phyloP scores from a whole-genome alignment of 257 asterid species.

The Scutellaria minor region DNA sequence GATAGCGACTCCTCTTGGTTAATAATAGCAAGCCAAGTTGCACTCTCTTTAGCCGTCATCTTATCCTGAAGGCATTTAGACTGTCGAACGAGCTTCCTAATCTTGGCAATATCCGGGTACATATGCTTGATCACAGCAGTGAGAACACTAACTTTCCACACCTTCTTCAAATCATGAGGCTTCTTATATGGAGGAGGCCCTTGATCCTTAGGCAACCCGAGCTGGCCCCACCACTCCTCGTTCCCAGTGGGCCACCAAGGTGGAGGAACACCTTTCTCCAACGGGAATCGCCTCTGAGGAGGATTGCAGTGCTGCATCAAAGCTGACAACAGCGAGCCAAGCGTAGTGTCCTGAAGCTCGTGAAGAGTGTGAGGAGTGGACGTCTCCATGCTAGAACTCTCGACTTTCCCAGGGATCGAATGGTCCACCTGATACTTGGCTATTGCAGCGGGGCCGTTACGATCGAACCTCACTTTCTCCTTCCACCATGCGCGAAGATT shows the following conservation, averaged over 20 bases:
- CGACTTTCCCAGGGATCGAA: conserved; percentile 39
- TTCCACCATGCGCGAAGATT: conserved; percentile 67
- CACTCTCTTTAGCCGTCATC: conserved; percentile 67
- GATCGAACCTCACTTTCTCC: conserved; percentile 59
- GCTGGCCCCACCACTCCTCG: conserved; percentile 56
- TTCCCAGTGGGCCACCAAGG: conserved; percentile 74
- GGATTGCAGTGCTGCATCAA: conserved; percentile 66
- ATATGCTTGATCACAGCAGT: conserved; percentile 60
- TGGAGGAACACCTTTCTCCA: conserved; percentile 61
- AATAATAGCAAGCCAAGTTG: conserved; percentile 54
- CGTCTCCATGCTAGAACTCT: conserved; percentile 32
- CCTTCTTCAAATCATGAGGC: conserved; percentile 65
- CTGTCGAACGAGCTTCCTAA: conserved; percentile 50
- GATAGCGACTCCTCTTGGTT: conserved; percentile 48
- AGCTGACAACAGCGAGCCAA: conserved; percentile 59
- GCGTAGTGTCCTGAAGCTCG: conserved; percentile 56
- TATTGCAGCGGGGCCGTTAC: conserved; percentile 62
- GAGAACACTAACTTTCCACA: conserved; percentile 57
- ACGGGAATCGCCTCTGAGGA: conserved; percentile 58
- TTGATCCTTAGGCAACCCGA: conserved; percentile 49
- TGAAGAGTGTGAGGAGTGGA: conserved; percentile 43
- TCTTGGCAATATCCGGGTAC: conserved; percentile 55
- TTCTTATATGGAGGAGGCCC: conserved; percentile 62
- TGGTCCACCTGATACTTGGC: conserved; percentile 50
- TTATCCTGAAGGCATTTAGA: conserved; percentile 62